Conservation (phyloP, 805 yeast genomes). For the Pichia californica region DNA sequence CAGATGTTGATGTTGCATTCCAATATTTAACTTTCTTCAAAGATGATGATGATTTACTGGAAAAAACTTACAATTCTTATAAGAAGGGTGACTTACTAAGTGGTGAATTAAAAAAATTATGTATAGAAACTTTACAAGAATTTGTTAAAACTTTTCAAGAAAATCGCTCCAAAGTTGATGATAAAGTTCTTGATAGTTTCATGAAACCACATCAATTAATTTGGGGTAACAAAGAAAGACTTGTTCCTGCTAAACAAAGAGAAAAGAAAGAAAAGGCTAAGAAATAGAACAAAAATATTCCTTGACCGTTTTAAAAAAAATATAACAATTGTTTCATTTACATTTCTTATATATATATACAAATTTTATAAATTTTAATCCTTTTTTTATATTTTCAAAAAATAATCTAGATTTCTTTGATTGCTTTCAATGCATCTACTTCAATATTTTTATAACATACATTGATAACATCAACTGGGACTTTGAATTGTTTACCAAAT, state of each 20-base stretch:
- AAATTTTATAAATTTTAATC: not conserved
- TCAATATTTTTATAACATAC: constrained; percentile 1
- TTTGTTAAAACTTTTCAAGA: constrained; percentile 81
- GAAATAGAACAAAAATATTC: constrained; percentile 9
- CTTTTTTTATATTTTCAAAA: not conserved
- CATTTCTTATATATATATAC: not conserved
- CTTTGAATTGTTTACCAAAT: constrained; percentile 15
- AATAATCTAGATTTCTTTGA: constrained; percentile 1
- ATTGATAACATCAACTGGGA: constrained; percentile 5
- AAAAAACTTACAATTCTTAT: constrained; percentile 56
- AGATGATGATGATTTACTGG: constrained; percentile 79
- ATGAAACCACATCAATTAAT: constrained; percentile 81
- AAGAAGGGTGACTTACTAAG: constrained; percentile 76
- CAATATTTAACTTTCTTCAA: constrained; percentile 88
- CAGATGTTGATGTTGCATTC: constrained; percentile 91
- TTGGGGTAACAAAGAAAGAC: constrained; percentile 68
- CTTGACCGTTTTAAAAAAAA: too few relatives aligned
- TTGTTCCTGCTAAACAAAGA: constrained; percentile 59
- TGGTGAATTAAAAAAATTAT: constrained; percentile 87
- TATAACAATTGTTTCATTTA: not conserved
- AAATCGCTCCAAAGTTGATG: constrained; percentile 60
- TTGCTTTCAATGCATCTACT: constrained; percentile 4
- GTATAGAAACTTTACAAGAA: constrained; percentile 73
- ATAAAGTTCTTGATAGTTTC: constrained; percentile 53
- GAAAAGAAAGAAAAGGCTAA: constrained; percentile 32